These are phyloP conservation scores for Pythium guiyangense DNA, from an alignment of 352 stramenopile species.

Conservation along the genomic window DNA sequence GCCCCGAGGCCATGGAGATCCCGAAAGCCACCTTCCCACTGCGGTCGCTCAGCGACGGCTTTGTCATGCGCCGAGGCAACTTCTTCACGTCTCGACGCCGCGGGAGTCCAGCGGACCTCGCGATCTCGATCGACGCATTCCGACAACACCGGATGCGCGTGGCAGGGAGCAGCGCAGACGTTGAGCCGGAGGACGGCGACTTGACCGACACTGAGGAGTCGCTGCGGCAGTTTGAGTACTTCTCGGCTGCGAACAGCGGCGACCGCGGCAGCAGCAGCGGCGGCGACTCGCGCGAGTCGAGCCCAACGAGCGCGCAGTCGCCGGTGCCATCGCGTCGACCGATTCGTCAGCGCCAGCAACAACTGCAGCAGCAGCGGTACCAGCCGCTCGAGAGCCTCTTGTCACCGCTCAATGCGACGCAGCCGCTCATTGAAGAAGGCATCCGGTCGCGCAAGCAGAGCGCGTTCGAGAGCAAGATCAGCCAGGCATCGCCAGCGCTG, in stretches of 20 bases:
- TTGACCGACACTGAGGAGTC: constrained; percentile 42
- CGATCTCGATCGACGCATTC: constrained; percentile 77
- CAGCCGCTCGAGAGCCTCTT: constrained; percentile 3
- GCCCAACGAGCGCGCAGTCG: constrained; percentile 10
- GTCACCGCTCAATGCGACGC: constrained; percentile 13
- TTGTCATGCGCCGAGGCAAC: constrained; percentile 62
- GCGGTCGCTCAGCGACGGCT: constrained; percentile 73
- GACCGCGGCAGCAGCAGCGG: not conserved
- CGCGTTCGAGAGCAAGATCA: constrained; percentile 19
- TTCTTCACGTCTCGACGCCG: constrained; percentile 61
- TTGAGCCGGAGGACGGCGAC: constrained; percentile 25
- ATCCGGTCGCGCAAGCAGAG: constrained; percentile 16
- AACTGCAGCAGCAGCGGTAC: constrained; percentile 12
- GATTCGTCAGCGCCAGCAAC: constrained; percentile 20
- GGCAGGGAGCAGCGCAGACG: constrained; percentile 33
- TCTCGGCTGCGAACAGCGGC: constrained; percentile 17
- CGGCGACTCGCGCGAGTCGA: constrained; percentile 1
- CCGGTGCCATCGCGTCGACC: constrained; percentile 20
- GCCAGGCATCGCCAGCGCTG: constrained; percentile 1
- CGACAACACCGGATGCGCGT: constrained; percentile 59
- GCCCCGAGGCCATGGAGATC: constrained; percentile 27
- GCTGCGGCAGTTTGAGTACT: constrained; percentile 28
- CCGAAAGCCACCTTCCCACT: constrained; percentile 60
- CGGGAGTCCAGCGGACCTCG: constrained; percentile 62
- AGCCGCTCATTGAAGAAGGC: constrained; percentile 16